phyloP scores from a whole-genome alignment of 176 grass and related monocot species.

The Rhynchospora pubera region DNA sequence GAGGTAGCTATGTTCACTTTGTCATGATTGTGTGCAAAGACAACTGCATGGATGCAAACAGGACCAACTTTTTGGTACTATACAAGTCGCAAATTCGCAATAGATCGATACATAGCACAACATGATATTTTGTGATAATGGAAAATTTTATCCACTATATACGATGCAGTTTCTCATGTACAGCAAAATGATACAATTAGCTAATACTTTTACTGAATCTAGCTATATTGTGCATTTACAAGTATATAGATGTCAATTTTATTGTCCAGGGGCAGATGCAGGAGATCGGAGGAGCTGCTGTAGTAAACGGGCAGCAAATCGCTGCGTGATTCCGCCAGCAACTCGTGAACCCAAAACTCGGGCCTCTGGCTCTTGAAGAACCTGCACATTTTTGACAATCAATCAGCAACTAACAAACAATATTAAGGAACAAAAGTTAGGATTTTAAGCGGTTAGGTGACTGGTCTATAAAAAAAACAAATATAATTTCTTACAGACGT shows the following conservation, averaged over 20 bases:
- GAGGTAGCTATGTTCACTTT: neutral
- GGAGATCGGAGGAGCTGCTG: conserved; percentile 65
- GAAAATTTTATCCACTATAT: conserved; percentile 22
- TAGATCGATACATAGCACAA: neutral
- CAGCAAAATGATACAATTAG: conserved; percentile 24
- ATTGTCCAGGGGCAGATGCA: conserved; percentile 21
- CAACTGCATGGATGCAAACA: neutral
- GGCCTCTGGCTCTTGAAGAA: conserved; percentile 79
- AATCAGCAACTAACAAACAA: conserved; percentile 7
- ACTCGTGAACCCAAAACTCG: conserved; percentile 60
- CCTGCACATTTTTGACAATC: conserved; percentile 26
- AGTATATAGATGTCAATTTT: conserved; percentile 38
- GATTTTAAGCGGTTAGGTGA: neutral
- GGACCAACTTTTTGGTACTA: neutral
- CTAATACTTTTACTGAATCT: conserved; percentile 21
- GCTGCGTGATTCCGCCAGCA: conserved; percentile 79
- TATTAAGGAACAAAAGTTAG: neutral
- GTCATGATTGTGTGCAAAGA: neutral
- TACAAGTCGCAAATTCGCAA: neutral
- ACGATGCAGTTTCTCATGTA: conserved; percentile 21
- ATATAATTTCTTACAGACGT: neutral
- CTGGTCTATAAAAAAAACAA: neutral
- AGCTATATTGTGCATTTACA: conserved; percentile 41
- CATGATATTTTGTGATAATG: conserved; percentile 5
- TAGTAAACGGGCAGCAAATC: conserved; percentile 68